Evolutionary conservation across 2,329 filamentous ascomycete species (phyloP), one percentile per base, ranked within the genome.

Genomic region (Zymoseptoria passerinii): DNA sequence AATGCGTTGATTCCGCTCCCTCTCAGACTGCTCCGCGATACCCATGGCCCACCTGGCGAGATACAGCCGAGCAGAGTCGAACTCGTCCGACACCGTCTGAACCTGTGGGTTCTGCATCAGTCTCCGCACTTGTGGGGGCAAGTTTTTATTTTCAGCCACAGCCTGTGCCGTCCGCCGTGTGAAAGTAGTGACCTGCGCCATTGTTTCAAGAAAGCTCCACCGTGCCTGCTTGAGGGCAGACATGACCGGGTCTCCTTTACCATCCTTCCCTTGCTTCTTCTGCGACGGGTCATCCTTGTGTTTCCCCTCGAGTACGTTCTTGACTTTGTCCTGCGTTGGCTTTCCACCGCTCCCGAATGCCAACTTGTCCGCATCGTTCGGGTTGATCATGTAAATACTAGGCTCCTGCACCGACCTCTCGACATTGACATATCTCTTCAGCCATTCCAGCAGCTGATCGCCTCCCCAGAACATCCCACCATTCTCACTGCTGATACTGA

Each of bases 1-100:
- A 69, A 96, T 92, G 52, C 92, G 81, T 72, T 92, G 88, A 54
- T 85, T 89, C 23, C 87, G 80, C 67, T 99, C 94, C 48, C 85
- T 81, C 70, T 99, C 94, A 67, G 92, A 92, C 76, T 99, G 94
- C 72, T 99, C 95, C 0, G 94, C 92, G 63, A 99, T 96, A 7
- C 91, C 91, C 94, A 99, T 97, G 2, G 94, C 94, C 94, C 94
- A 99, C 63, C 94, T 82, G 20, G 94, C 94, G 48, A 99, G 80
- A 70, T 99, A 99, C 60, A 99, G 81, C 63, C 94, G 83, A 3
- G 95, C 94, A 68, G 91, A 96, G 77, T 99, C 95, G 67, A 96
- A 99, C 71, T 99, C 95, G 60, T 97, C 92, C 70, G 96, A 92
- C 20, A 99, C 74, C 0, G 89, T 96, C 76, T 96, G 92, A 0